Conservation (phyloP, 768 basidiomycete genomes). For the Termitomyces sp. region DNA sequence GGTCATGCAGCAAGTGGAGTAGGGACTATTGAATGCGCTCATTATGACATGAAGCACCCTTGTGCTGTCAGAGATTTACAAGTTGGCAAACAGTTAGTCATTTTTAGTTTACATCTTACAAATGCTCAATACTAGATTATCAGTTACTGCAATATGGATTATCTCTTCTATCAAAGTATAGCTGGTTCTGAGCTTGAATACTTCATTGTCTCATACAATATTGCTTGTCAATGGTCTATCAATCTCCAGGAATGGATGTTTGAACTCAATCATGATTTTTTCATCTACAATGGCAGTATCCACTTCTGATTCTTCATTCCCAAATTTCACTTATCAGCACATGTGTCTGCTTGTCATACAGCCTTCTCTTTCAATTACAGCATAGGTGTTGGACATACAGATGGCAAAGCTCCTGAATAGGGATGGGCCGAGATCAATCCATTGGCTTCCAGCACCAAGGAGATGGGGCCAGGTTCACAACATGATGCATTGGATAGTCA, state of each 20-base stretch:
- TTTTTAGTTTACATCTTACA: too few relatives aligned
- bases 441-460: slow-evolving; percentile 27
- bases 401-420: slow-evolving; percentile 34
- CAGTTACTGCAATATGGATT: too few relatives aligned
- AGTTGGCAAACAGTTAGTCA: slow-evolving; percentile 29
- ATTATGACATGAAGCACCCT: slow-evolving; percentile 29
- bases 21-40: slow-evolving; percentile 25
- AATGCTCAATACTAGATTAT: too few relatives aligned
- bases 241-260: slow-evolving; percentile 13
- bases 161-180: not conserved
- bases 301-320: slow-evolving; percentile 26
- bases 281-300: slow-evolving; percentile 1
- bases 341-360: slow-evolving; percentile 22
- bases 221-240: too few relatives aligned
- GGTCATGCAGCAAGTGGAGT: slow-evolving; percentile 27
- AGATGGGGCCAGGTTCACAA: slow-evolving; percentile 35
- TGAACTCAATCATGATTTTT: slow-evolving; percentile 4
- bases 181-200: not conserved
- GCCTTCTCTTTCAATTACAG: slow-evolving; percentile 23
- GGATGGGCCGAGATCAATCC: slow-evolving; percentile 29
- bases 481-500: slow-evolving; percentile 27
- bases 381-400: slow-evolving; percentile 26
- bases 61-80: slow-evolving; percentile 29
- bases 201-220: not conserved
- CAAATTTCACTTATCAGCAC: too few relatives aligned